Base-by-base conservation (phyloP, 352 stramenopile species). In the Aphanomyces invadans region DNA sequence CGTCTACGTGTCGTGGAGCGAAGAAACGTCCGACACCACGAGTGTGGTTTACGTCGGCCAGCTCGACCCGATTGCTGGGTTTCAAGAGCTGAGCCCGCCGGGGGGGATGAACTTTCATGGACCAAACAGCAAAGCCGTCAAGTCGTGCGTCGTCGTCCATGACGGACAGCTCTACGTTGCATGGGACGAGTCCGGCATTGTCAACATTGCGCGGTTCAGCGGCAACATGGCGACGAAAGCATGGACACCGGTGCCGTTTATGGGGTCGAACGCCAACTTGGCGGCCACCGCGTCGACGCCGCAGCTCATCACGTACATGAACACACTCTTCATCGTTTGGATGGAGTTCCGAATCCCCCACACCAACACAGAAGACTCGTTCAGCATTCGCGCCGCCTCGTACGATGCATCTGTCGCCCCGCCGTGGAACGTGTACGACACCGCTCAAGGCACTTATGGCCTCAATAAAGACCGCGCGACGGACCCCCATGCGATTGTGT, bases 381-480 rank as follows among this genome's bases (percentile, higher is more conserved):
- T n/a, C 49, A 57, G 36, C 21, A 42, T 39, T 1, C 55, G 77
- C 3, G 70, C 78, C 3, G 77, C 81, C 0, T 82, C 89, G 38
- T 76, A 83, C 31, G 61, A 56, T 17, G 73, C 83, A 12, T 33
- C 49, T 4, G 10, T 29, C 26, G 77, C 79, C 0, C 78, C 76
- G 0, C 48, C 83, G 1, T 92, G 83, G 83, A 86, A 87, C 31
- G 89, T 90, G 45, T 81, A 92, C 65, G 83, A 92, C 49, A 78
- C 79, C 1, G 86, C 88, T 38, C 38, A 75, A 0, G 7, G 61
- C 0, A 56, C 70, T 10, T 33, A 63, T 0, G 83, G 83, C 0
- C 70, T 92, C 21, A 92, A 92, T 62, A 65, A 59, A 23, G 67
- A 90, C 42, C 70, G 72, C 3, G 78, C 83, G 17, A 73, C 71